phyloP scores from a whole-genome alignment of 164 flowering plant genomes.

The Euptelea pleiosperma region DNA sequence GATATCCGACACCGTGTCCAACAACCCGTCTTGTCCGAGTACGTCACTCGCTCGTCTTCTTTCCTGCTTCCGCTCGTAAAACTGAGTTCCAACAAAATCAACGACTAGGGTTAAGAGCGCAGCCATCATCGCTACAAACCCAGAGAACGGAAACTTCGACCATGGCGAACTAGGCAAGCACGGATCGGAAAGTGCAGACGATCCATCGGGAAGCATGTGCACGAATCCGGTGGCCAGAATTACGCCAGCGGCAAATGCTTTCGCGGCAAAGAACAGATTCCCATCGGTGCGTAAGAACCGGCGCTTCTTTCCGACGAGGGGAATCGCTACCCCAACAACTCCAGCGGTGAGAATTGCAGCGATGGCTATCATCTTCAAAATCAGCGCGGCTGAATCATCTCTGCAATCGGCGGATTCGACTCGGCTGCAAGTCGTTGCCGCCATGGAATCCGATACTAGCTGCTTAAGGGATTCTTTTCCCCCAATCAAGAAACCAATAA shows the following conservation, averaged over 20 bases:
- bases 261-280: conserved; percentile 66
- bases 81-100: conserved; percentile 85
- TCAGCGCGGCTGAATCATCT: conserved; percentile 51
- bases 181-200: conserved; percentile 46
- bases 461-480: conserved; percentile 22
- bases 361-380: conserved; percentile 64
- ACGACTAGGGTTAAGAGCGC: conserved; percentile 60
- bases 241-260: conserved; percentile 96
- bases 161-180: conserved; percentile 77
- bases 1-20: conserved; percentile 29
- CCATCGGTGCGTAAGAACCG: conserved; percentile 62
- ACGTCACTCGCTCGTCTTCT: conserved; percentile 1
- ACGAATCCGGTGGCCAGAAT: conserved; percentile 95
- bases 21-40: conserved; percentile 22
- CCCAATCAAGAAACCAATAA: background rate
- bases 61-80: conserved; percentile 69
- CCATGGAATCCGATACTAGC: conserved; percentile 41
- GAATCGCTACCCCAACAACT: conserved; percentile 60
- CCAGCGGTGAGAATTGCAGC: conserved; percentile 70
- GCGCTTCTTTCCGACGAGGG: conserved; percentile 65
- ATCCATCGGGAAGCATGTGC: conserved; percentile 81
- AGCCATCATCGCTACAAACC: conserved; percentile 83
- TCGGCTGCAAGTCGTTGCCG: conserved; percentile 34
- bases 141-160: conserved; percentile 77
- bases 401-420: conserved; percentile 42